Conservation (phyloP, 2,329 filamentous ascomycete species). For the Setomelanomma holmii region DNA sequence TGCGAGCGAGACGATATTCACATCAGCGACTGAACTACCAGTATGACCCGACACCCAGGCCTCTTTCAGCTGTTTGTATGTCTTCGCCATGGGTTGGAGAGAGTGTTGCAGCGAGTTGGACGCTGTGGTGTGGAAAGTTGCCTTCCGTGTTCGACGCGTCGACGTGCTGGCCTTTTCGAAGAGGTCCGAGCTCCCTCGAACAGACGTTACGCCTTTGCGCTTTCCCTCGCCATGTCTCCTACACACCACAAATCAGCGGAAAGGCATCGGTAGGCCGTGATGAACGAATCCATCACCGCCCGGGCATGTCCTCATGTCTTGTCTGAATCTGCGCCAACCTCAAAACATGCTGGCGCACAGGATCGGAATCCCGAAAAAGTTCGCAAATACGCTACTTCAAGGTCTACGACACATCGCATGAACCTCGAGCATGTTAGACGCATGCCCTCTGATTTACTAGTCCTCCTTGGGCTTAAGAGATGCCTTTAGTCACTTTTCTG, state of each 20-base stretch:
- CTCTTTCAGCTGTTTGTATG: slow-evolving; percentile 92
- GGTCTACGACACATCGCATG: too few species aligned
- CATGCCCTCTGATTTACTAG: too few species aligned
- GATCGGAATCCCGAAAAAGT: too few species aligned
- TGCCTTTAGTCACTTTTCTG: too few species aligned
- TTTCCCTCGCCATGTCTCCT: background rate
- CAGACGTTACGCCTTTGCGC: slow-evolving; percentile 6
- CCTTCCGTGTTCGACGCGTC: slow-evolving; percentile 19
- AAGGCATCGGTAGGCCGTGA: too few species aligned
- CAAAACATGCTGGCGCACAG: too few species aligned
- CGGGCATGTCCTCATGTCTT: too few species aligned
- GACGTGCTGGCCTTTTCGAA: slow-evolving; percentile 22
- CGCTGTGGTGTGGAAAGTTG: slow-evolving; percentile 13
- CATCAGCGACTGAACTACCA: slow-evolving; percentile 82
- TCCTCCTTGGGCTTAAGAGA: too few species aligned
- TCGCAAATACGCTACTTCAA: too few species aligned
- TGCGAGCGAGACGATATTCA: slow-evolving; percentile 84
- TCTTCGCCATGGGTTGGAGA: slow-evolving; percentile 48
- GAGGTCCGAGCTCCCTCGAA: slow-evolving; percentile 11
- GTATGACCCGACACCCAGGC: slow-evolving; percentile 92
- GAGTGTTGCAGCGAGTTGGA: slow-evolving; percentile 17
- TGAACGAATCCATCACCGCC: too few species aligned
- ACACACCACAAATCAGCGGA: background rate
- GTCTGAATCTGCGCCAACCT: too few species aligned
- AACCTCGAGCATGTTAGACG: too few species aligned